Percentiles rank a stretch among this genome's conserved stretches.
These are phyloP conservation scores for Komagataella kurtzmanii DNA, from an alignment of 805 yeast genomes.

Conservation along the genomic window DNA sequence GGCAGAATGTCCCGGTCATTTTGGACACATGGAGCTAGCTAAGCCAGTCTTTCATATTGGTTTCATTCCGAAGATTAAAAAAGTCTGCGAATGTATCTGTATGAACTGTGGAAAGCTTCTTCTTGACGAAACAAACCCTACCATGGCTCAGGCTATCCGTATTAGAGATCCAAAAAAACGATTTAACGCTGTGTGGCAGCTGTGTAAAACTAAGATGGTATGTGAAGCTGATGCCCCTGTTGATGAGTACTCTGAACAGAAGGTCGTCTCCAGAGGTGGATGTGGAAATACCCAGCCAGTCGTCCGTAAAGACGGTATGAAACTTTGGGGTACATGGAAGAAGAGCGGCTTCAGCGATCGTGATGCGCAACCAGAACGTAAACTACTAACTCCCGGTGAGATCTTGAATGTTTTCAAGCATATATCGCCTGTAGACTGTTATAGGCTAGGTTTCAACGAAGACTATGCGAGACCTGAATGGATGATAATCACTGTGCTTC, in stretches of 20 bases:
- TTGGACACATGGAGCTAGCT: conserved; percentile 96
- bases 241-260: conserved; percentile 29
- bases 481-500: conserved; percentile 94
- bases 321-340: conserved; percentile 98
- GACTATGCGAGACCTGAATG: conserved; percentile 98
- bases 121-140: conserved; percentile 56
- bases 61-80: conserved; percentile 84
- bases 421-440: conserved; percentile 74
- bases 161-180: conserved; percentile 92
- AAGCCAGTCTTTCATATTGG: conserved; percentile 98
- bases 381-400: conserved; percentile 79
- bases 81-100: conserved; percentile 92
- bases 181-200: conserved; percentile 92
- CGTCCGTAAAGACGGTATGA: conserved; percentile 89
- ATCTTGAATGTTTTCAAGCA: conserved; percentile 86
- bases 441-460: conserved; percentile 76
- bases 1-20: conserved; percentile 99
- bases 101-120: conserved; percentile 96
- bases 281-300: conserved; percentile 97
- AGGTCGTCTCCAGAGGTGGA: conserved; percentile 59
- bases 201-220: conserved; percentile 84
- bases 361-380: conserved; percentile 82
- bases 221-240: conserved; percentile 88
- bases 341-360: conserved; percentile 67
- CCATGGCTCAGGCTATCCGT: conserved; percentile 77